Evolutionary conservation across 495 filamentous ascomycete genomes (phyloP), one percentile per base, ranked within the genome.

Genomic region (Hypoxylon perforatum): DNA sequence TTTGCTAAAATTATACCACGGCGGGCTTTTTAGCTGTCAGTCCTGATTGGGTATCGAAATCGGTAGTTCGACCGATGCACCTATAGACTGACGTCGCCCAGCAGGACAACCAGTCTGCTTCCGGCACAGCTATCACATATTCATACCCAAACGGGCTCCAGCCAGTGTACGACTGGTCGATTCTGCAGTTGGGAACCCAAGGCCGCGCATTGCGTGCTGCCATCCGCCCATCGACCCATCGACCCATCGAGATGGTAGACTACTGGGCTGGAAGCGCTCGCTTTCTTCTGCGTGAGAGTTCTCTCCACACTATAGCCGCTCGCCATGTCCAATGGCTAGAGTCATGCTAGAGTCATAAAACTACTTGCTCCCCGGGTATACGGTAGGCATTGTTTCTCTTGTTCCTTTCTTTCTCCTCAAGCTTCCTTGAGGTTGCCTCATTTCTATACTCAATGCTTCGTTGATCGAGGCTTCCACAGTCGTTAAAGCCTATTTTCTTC

Each of bases 381-480:
- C 50, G 60, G 71, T 69, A 69, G 68, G 64, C 46, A 21, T 39
- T 52, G 9, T 67, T 55, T 66, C 48, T 67, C 54, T 65, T 62
- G 51, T 63, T 67, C 70, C 70, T 47, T 61, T 36, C 72, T n/a
- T n/a, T 71, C 71, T 67, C 63, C 72, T 76, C 71, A 75, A 73
- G 69, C 69, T 72, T 63, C 72, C 70, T 70, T 73, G 61, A 65
- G 72, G 72, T 72, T 69, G 73, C 69, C 70, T 73, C 71, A 61
- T 63, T n/a, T 76, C 61, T 63, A 68, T 76, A 62, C 61, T 72
- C 68, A 48, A n/a, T 76, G 78, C 15, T 84, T 83, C 79, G 81
- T 84, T 79, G 80, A 83, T 59, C 81, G 80, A 81, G 75, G 80
- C 76, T 69, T 76, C n/a, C 65, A 73, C 77, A 73, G 70, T 82